Evolutionary conservation across 2,329 filamentous ascomycete genomes (phyloP).

Genomic region (Pyrenochaeta sp.): DNA sequence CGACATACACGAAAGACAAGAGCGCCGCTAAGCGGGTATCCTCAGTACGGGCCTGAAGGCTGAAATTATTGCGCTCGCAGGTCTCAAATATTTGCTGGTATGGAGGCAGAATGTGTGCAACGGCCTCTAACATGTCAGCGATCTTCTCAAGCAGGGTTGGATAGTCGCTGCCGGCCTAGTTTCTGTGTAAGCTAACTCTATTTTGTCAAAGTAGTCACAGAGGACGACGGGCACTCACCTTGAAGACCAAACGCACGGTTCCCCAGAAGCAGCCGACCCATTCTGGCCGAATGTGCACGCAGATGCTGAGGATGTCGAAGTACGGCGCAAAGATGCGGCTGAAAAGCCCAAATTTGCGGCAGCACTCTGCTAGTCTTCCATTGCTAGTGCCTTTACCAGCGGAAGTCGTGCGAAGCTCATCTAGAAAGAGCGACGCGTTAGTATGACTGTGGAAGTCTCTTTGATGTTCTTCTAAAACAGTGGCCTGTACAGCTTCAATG

Average conservation of each 20-base stretch:
- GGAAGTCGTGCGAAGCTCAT: slow-evolving; percentile 25
- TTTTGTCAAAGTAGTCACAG: not conserved
- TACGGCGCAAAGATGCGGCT: slow-evolving; percentile 32
- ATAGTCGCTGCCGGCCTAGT: slow-evolving; percentile 32
- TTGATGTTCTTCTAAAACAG: slow-evolving; percentile 28
- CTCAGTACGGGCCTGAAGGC: slow-evolving; percentile 5
- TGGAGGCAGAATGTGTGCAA: slow-evolving; percentile 30
- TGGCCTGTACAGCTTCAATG: slow-evolving; percentile 26
- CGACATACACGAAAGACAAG: slow-evolving; percentile 38
- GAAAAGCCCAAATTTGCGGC: slow-evolving; percentile 32
- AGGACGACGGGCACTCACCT: slow-evolving; percentile 24
- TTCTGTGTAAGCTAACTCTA: not conserved
- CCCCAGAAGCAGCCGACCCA: slow-evolving; percentile 39
- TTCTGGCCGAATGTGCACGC: slow-evolving; percentile 22
- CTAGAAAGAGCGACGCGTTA: slow-evolving; percentile 23
- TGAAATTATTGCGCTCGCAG: slow-evolving; percentile 15
- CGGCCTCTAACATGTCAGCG: slow-evolving; percentile 33
- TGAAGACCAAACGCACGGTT: slow-evolving; percentile 30
- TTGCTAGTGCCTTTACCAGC: slow-evolving; percentile 14
- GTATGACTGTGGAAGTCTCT: slow-evolving; percentile 21
- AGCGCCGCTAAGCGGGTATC: slow-evolving; percentile 23
- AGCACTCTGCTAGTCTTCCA: slow-evolving; percentile 20
- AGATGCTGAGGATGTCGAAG: slow-evolving; percentile 37
- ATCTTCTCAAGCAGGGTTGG: slow-evolving; percentile 33
- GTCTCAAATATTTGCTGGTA: slow-evolving; percentile 33